Base-by-base conservation (phyloP, 139 green algal genomes). In the Pseudopediastrum boryanum region DNA sequence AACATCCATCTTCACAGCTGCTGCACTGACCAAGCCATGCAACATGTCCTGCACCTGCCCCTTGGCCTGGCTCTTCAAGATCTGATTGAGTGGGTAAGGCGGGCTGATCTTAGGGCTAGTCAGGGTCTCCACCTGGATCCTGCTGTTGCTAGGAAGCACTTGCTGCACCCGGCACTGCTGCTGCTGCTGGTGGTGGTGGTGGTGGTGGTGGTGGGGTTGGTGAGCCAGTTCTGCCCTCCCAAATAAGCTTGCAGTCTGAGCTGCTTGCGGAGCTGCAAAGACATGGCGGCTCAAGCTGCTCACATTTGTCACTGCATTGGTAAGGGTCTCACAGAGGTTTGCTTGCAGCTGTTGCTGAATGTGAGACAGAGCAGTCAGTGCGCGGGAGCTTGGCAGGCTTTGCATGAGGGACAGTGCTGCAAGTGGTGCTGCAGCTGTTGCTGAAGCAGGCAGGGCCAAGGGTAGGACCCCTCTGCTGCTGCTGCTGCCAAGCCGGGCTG, bases 21-120 rank as follows among this genome's bases (percentile, higher is more conserved):
- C 76, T 35, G 76, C 76, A 19, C 8, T 44, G 2, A 82, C 50
- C 50, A 82, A 41, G 0, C 76, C 76, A 16, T 76, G n/a, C 52
- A 82, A 43, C 76, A 76, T 76, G 21, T 82, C 76, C 52, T 62
- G 21, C 21, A 82, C 38, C 65, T 82, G 76, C 8, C 64, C 64
- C 50, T 56, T 68, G 27, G 46, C 63, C 65, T 82, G 76, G 16
- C n/a, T 38, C 64, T 82, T 82, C 21, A 82, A 41, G 1, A 67
- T 31, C 29, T 56, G 29, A 27, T 82, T 82, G 36, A 82, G 36
- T 6, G 76, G 76, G 23, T 58, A 58, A 0, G 76, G 76, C 12
- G 76, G 76, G 2, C 65, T 82, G 10, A 75, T 13, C 7, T 44
- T 59, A n/a, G 76, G 76, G 31, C 62, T 75, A 3, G 76, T 82